A percentile compares a stretch with the other conserved stretches of the same genome.
phyloP scores from a whole-genome alignment of 2,329 filamentous ascomycete genomes.

The Fusarium sp. region DNA sequence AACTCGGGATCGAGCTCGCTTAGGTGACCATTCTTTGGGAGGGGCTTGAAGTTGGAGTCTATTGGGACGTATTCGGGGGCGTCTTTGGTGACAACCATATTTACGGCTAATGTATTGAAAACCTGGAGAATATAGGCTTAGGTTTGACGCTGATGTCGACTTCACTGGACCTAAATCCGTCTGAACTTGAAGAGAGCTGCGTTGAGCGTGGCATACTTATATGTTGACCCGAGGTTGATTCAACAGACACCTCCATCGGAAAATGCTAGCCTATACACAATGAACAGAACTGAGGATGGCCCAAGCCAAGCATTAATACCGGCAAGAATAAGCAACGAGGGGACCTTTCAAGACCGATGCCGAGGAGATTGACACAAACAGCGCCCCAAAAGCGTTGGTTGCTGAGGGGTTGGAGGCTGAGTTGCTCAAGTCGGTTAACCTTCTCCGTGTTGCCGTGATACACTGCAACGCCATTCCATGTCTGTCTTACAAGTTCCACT shows the following conservation, averaged over 20 bases:
- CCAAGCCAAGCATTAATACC: no score
- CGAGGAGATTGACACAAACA: no score
- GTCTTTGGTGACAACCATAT: constrained; percentile 48
- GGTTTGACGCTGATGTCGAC: neutral
- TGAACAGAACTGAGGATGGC: no score
- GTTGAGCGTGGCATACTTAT: no score
- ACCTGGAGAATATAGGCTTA: neutral
- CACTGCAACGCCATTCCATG: no score
- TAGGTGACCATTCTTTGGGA: constrained; percentile 55
- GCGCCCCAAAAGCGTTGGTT: neutral
- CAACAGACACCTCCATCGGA: no score
- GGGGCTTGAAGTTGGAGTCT: constrained; percentile 52
- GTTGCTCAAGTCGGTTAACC: constrained; percentile 21
- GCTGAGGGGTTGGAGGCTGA: constrained; percentile 9
- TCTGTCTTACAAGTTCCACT: no score
- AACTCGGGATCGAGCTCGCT: constrained; percentile 53
- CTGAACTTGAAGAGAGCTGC: no score
- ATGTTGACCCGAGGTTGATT: no score
- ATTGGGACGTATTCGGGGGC: constrained; percentile 48
- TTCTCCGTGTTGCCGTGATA: constrained; percentile 20
- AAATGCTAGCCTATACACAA: no score
- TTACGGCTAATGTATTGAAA: neutral
- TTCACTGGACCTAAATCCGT: neutral
- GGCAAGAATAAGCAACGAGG: no score
- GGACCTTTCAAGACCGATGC: no score